Evolutionary conservation across 2,329 filamentous ascomycete genomes (phyloP), one percentile per base, ranked within the genome.

Genomic region (Trichoderma atrobrunneum): DNA sequence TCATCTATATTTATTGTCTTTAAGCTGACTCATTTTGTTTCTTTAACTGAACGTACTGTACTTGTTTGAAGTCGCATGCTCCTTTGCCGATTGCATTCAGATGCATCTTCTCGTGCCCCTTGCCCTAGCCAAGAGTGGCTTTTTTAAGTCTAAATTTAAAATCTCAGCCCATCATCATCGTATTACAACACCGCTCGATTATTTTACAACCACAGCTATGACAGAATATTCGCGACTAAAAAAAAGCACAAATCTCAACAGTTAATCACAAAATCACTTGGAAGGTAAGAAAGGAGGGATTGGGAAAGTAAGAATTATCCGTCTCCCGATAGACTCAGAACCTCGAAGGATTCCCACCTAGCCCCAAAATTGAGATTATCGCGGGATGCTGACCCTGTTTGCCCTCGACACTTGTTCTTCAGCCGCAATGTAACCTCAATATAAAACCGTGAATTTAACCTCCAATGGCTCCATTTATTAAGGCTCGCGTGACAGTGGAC

Each of bases 371-470:
- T 34, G 32, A 43, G 26, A 62, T 70, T 62, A 26, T 24, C 26
- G 14, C 18, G 12, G 26, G 34, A 30, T 67, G 34, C 56, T 39
- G 30, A 26, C 34, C 32, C 3, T 51, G 43, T 51, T 51, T 51
- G 7, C 28, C 1, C 18, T 28, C 24, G 12, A 56, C 18, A 59
- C 30, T 21, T 18, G 21, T 14, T n/a, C 21, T 48, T 64, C 68
- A 70, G 68, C 68, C 68, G 68, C 68, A 70, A 32, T 70, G 68
- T 34, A 63, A 70, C 59, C 36, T 57, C 30, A 70, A 67, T 62
- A 54, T 66, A 66, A 51, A 61, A 54, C 21, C 24, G 34, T 34
- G 34, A 63, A 63, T 63, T 64, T 64, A 51, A 51, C 36, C 36
- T 64, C 61, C 21, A 16, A 39, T 16, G 51, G 48, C 32, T 57